phyloP scores from a whole-genome alignment of 1,139 yeast species.

The Ogataea hybrid region DNA sequence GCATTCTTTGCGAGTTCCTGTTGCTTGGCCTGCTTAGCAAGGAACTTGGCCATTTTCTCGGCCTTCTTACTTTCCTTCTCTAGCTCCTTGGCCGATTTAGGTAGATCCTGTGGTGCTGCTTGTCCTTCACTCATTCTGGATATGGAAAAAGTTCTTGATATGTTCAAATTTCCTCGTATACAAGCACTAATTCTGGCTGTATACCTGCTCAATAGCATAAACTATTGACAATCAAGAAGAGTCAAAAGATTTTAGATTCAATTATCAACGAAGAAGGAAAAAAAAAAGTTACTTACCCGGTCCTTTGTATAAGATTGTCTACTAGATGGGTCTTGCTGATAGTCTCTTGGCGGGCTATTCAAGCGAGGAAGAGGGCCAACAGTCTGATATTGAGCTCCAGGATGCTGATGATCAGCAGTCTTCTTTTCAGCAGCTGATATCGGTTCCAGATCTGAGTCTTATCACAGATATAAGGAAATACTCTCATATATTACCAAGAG shows the following conservation, averaged over 20 bases:
- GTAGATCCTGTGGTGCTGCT: slow-evolving; percentile 31
- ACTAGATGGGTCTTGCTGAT: slow-evolving; percentile 27
- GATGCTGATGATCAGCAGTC: slow-evolving; percentile 1
- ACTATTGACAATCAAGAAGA: slow-evolving; percentile 14
- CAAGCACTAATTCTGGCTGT: slow-evolving; percentile 16
- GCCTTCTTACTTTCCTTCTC: slow-evolving; percentile 97
- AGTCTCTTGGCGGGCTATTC: slow-evolving; percentile 27
- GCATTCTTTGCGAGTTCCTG: slow-evolving; percentile 43
- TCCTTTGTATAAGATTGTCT: background rate
- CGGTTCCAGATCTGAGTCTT: slow-evolving; percentile 13
- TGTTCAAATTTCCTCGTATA: slow-evolving; percentile 10
- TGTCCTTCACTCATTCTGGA: slow-evolving; percentile 28
- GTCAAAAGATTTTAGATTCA: slow-evolving; percentile 9
- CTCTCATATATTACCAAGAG: slow-evolving; percentile 25
- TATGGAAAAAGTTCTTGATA: slow-evolving; percentile 13
- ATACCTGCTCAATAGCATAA: slow-evolving; percentile 26
- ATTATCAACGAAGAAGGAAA: slow-evolving; percentile 2
- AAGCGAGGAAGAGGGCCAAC: slow-evolving; percentile 21
- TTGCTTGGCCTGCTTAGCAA: slow-evolving; percentile 88
- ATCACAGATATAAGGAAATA: slow-evolving; percentile 15
- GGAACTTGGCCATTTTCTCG: slow-evolving; percentile 91
- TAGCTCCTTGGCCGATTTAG: slow-evolving; percentile 72
- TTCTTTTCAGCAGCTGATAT: slow-evolving; percentile 6
- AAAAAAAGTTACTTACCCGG: slow-evolving; percentile 6
- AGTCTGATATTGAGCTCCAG: slow-evolving; percentile 1